Evolutionary conservation across 257 asterid species (phyloP).

Genomic region (Plantago major): DNA sequence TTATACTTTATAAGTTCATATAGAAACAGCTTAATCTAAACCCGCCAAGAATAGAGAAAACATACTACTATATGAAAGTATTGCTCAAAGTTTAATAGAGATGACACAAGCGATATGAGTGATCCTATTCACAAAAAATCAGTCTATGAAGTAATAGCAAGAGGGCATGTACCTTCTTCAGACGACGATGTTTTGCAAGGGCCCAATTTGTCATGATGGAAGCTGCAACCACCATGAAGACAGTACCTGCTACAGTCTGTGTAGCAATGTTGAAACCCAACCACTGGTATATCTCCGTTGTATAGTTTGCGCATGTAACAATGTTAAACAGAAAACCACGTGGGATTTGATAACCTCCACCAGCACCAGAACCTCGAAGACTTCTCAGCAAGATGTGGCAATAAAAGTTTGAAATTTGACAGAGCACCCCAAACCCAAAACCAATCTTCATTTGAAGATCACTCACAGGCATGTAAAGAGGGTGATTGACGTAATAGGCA

Average conservation of each 20-base stretch:
- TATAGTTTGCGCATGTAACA: constrained; percentile 94
- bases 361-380: constrained; percentile 61
- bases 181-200: constrained; percentile 85
- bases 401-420: constrained; percentile 84
- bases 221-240: constrained; percentile 94
- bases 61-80: too few species aligned
- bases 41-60: too few species aligned
- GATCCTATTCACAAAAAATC: too few species aligned
- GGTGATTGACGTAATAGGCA: constrained; percentile 90
- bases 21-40: background rate
- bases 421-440: constrained; percentile 68
- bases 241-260: constrained; percentile 78
- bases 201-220: constrained; percentile 99
- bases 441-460: constrained; percentile 90
- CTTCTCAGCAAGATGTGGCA: constrained; percentile 89
- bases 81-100: too few species aligned
- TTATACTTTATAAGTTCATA: too few species aligned
- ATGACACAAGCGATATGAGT: too few species aligned
- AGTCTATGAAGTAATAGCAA: background rate
- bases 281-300: constrained; percentile 99
- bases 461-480: constrained; percentile 80
- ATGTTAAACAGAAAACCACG: constrained; percentile 82
- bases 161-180: constrained; percentile 60
- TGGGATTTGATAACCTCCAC: constrained; percentile 92
- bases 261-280: constrained; percentile 93